Conservation (phyloP, 139 green algal genomes). For the Coelastrella sp. region DNA sequence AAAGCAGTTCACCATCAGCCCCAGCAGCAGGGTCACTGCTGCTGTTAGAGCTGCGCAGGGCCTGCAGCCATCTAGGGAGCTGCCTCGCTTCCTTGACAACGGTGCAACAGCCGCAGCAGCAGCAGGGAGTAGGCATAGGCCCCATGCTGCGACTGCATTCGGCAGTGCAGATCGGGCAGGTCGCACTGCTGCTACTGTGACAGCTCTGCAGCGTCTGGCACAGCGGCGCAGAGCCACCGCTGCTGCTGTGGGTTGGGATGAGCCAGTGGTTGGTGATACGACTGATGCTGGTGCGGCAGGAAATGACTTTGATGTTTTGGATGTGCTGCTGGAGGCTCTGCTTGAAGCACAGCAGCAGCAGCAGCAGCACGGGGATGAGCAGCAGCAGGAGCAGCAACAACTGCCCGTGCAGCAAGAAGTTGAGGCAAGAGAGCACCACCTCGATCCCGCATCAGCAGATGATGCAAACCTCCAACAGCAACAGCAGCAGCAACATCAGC, state of each 20-base stretch:
- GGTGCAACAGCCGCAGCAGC: neutral
- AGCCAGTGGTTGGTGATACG: neutral
- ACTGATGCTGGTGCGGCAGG: neutral
- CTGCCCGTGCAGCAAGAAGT: neutral
- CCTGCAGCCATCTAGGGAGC: slow-evolving; percentile 2
- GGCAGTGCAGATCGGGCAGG: neutral
- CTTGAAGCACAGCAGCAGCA: slow-evolving; percentile 6
- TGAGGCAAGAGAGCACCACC: no score
- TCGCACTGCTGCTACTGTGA: neutral
- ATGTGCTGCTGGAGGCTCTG: slow-evolving; percentile 32
- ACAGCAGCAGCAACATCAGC: neutral
- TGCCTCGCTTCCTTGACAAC: neutral
- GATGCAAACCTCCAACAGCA: neutral
- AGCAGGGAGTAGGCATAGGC: neutral
- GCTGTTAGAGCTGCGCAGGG: neutral
- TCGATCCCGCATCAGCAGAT: no score
- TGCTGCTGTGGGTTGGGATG: neutral
- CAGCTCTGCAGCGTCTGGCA: slow-evolving; percentile 15
- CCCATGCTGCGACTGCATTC: no score
- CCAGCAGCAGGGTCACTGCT: slow-evolving; percentile 4
- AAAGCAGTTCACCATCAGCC: neutral
- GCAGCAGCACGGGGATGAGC: neutral
- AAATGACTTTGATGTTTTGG: neutral
- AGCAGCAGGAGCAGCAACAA: neutral
- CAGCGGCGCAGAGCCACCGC: neutral